Evolutionary conservation across 352 stramenopile genomes (phyloP), one percentile per base, ranked within the genome.

Genomic region (Pythium pyrilobum): DNA sequence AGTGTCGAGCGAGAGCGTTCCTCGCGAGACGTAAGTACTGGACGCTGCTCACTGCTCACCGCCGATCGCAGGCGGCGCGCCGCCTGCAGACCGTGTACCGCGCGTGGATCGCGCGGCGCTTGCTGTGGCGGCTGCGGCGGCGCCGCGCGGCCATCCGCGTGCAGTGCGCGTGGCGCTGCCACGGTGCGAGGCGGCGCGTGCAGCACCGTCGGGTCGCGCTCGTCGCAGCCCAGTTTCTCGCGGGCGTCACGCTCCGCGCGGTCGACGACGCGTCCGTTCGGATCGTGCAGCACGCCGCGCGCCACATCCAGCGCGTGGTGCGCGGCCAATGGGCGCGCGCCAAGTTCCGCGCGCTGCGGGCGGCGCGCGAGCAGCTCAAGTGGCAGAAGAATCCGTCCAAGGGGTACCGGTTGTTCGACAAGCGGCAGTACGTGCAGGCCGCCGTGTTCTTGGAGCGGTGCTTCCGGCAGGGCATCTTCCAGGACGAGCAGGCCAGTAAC

Each of bases 311-410:
- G 33, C 73, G 66, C 16, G 25, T 69, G 27, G 82, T 74, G 47
- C 72, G 71, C n/a, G 74, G 68, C 0, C 69, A 66, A 52, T 46
- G 56, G 2, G 69, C 66, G 21, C 69, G 72, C 7, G 57, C 56
- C 0, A 47, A 61, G 5, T 74, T 81, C 18, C 63, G 75, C 15
- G 60, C 59, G 29, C 43, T 86, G 3, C 20, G 64, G 2, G 62
- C 52, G 20, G 39, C 55, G 3, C 49, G 67, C 6, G 52, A 85
- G 18, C 65, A 85, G 47, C 43, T 28, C 2, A 69, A 71, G 24
- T 88, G 74, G 77, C 60, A 63, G 21, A 62, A 59, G 24, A 85
- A 88, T 28, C 74, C 74, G 2, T 78, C 71, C 37, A 82, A 75
- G 46, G 74, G 66, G 0, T 74, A 68, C 25, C 49, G 64, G 34